These are phyloP conservation scores for Pyrenula aspistea DNA, from an alignment of 495 filamentous ascomycete genomes.

Conservation along the genomic window DNA sequence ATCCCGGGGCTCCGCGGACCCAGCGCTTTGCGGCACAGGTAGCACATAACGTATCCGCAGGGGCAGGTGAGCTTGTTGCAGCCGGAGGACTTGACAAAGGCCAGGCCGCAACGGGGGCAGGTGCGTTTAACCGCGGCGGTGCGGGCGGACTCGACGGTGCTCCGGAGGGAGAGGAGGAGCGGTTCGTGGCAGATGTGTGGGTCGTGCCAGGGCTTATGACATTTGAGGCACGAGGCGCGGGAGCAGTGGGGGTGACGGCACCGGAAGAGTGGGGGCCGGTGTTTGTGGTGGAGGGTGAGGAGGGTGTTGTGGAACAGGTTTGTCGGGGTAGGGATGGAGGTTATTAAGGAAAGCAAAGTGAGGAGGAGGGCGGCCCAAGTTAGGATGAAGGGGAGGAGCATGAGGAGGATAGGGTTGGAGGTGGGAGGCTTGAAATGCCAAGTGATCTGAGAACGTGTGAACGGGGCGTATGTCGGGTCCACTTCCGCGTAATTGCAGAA, in stretches of 20 bases:
- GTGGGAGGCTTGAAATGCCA: constrained; percentile 19
- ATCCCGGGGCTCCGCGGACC: constrained; percentile 14
- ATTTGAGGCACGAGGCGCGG: constrained; percentile 67
- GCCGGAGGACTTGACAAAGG: constrained; percentile 82
- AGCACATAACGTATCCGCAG: constrained; percentile 98
- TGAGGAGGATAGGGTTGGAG: constrained; percentile 30
- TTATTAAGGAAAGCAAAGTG: constrained; percentile 34
- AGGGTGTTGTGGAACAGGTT: constrained; percentile 40
- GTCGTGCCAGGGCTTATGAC: constrained; percentile 50
- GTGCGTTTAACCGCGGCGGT: constrained; percentile 91
- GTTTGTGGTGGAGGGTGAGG: constrained; percentile 48
- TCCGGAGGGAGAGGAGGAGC: constrained; percentile 58
- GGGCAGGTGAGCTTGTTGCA: constrained; percentile 97
- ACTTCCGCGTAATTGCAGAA: constrained; percentile 87
- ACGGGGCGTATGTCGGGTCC: constrained; percentile 61
- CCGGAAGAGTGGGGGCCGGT: constrained; percentile 55
- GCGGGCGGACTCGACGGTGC: constrained; percentile 80
- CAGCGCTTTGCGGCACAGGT: constrained; percentile 58
- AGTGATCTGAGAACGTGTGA: constrained; percentile 12
- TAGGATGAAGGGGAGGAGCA: constrained; percentile 24
- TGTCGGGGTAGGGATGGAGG: constrained; percentile 22
- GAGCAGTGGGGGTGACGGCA: constrained; percentile 58
- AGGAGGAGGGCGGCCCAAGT: constrained; percentile 41
- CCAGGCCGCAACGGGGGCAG: constrained; percentile 78
- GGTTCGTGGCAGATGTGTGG: constrained; percentile 57